Base-by-base conservation (phyloP, 768 basidiomycete species). In the Lentinula edodes region DNA sequence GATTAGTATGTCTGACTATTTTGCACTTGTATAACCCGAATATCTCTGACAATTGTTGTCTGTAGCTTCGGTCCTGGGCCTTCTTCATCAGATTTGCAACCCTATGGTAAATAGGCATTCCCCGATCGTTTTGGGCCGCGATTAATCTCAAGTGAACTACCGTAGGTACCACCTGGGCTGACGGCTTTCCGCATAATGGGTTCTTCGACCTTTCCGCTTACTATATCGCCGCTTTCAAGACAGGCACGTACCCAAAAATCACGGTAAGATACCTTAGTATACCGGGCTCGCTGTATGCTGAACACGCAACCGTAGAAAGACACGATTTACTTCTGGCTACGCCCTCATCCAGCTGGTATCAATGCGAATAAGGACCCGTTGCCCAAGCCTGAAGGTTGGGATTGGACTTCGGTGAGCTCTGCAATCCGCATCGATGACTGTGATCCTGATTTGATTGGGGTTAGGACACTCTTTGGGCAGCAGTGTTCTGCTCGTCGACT, bases 171-270 rank as follows among this genome's bases (percentile, higher is more conserved):
- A 76, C 74, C 2, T 83, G 77, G 74, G 74, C 74, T 2, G 66
- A 70, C n/a, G 72, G 71, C 1, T 80, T 73, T 62, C 79, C 79
- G 15, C 81, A 83, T 61, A 75, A 73, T 46, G 79, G 82, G 2
- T 90, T 84, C 80, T 83, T 83, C 45, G 79, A 84, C 60, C 78
- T 90, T 73, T 83, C 81, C 43, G 76, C 81, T 72, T 88, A 86
- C 69, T 89, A 87, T 67, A 84, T 88, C 60, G 74, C 73, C 13
- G 86, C 85, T 0, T 90, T 83, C 78, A 87, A 88, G 73, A 87
- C 83, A 4, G 88, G 88, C 4, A 66, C 66, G 0, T 88, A 83
- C 62, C 87, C 87, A 5, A 66, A 76, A 6, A 83, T 89, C 63
- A 80, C 78, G 0, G 79, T 84, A 63, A 68, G 85, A 67, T 63